Conservation (phyloP, 2,329 filamentous ascomycete genomes). For the Ceratocystiopsis minuta region DNA sequence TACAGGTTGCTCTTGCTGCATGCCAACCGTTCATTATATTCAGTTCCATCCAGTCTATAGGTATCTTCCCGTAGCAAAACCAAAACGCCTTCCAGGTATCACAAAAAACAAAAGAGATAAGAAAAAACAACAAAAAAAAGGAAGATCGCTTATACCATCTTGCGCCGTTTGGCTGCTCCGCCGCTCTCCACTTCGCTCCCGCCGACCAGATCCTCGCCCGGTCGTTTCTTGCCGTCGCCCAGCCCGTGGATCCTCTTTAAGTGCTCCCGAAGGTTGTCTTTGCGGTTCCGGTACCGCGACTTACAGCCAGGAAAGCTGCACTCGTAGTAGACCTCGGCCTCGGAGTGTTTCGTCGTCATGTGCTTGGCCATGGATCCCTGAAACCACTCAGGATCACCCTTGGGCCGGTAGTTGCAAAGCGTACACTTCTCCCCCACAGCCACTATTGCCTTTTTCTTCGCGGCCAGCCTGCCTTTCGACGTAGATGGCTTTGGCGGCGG, state of each 20-base stretch:
- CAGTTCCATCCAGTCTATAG: background rate
- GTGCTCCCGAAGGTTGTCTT: conserved; percentile 37
- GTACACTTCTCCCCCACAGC: conserved; percentile 30
- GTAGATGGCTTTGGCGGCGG: too few relatives aligned
- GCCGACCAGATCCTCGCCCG: too few relatives aligned
- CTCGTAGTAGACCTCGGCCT: conserved; percentile 28
- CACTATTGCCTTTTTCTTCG: conserved; percentile 5
- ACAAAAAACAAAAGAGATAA: background rate
- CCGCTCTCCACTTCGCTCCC: too few relatives aligned
- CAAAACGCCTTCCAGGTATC: background rate
- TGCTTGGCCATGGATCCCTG: conserved; percentile 41
- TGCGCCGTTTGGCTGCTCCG: too few relatives aligned
- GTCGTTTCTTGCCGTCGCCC: too few relatives aligned
- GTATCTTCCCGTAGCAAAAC: background rate
- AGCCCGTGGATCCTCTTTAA: conserved; percentile 27
- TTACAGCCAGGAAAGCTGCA: conserved; percentile 35
- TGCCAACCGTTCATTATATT: too few relatives aligned
- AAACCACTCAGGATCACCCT: conserved; percentile 39
- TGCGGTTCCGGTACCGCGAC: conserved; percentile 36
- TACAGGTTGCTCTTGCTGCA: too few relatives aligned
- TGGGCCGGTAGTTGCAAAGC: conserved; percentile 35
- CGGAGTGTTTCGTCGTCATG: conserved; percentile 33
- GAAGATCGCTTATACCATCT: too few relatives aligned
- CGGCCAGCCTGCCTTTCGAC: too few relatives aligned
- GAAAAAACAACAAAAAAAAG: background rate